Base-by-base conservation (phyloP, 2,329 filamentous ascomycete genomes). In the Fusarium compactum region DNA sequence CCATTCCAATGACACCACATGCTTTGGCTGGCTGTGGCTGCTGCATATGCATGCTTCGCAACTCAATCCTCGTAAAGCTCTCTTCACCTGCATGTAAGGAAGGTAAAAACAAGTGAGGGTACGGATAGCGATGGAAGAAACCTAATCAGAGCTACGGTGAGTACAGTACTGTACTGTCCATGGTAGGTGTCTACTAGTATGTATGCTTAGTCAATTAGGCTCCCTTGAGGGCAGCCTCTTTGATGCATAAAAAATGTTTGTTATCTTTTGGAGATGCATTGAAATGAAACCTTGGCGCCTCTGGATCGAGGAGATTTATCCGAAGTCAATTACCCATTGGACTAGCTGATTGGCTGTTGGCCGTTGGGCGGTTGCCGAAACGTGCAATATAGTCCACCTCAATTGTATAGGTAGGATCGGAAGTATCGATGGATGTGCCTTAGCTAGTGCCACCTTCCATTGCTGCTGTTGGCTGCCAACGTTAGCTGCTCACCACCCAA, bases 261-360 rank as follows among this genome's bases (percentile, higher is more conserved):
- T 65, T 65, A 24, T 60, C 58, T 65, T 46, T 46, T 41, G 27
- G 52, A 52, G 48, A 46, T 48, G 48, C 46, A 60, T 66, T 66
- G 55, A 53, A 71, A 71, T 65, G 55, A 69, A 69, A 62, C 55
- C 68, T 71, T 71, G 64, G 64, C 68, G 67, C 59, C 59, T 55
- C 64, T 65, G 51, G 50, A 66, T 66, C 44, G 56, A 71, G 47
- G 51, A 55, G 52, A 69, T 69, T 62, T 62, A 54, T 47, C 69
- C 63, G 56, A 65, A 69, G 59, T 69, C 64, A 34, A 66, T 66
- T 55, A 48, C 27, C 22, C 47, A 32, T 22, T 44, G 22, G 9
- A n/a, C 27, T 14, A 27, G 15, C 48, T 61, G 30, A 66, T 66
- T 66, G 63, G 63, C 14, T 62, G 54, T 51, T 55, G 48, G 62